phyloP scores from a whole-genome alignment of 2,329 filamentous ascomycete genomes.

The Cyphellophora europaea region DNA sequence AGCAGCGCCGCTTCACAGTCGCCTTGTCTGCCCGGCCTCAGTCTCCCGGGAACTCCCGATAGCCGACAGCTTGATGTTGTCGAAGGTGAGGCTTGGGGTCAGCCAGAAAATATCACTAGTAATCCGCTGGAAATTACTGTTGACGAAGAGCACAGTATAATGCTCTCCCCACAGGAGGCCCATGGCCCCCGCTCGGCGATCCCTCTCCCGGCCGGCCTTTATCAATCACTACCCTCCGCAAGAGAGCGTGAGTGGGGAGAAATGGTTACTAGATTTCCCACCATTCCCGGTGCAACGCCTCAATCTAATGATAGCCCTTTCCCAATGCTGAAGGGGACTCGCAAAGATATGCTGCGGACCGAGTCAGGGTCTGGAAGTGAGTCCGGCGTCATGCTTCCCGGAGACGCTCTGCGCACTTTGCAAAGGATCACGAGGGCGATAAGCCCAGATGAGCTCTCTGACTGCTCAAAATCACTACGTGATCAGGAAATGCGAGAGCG shows the following conservation, averaged over 20 bases:
- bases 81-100: constrained; percentile 13
- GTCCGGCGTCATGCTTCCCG: constrained; percentile 63
- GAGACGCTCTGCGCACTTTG: constrained; percentile 70
- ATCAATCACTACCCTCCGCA: background rate
- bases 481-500: constrained; percentile 50
- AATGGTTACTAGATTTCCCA: constrained; percentile 31
- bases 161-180: constrained; percentile 17
- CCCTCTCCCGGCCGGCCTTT: constrained; percentile 22
- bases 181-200: constrained; percentile 10
- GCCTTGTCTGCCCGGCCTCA: constrained; percentile 50
- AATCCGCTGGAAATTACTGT: constrained; percentile 22
- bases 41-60: constrained; percentile 76
- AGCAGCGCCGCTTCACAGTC: constrained; percentile 83
- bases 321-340: background rate
- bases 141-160: constrained; percentile 24
- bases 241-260: constrained; percentile 47
- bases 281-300: constrained; percentile 23
- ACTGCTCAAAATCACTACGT: constrained; percentile 20
- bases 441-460: constrained; percentile 29
- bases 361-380: constrained; percentile 23
- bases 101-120: constrained; percentile 3
- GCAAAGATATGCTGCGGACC: constrained; percentile 5
- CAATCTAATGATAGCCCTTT: constrained; percentile 7
- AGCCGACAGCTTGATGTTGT: constrained; percentile 32
- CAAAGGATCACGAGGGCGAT: constrained; percentile 57